These are phyloP conservation scores for Colletotrichum siamense DNA, from an alignment of 2,329 filamentous ascomycete genomes.

Conservation along the genomic window DNA sequence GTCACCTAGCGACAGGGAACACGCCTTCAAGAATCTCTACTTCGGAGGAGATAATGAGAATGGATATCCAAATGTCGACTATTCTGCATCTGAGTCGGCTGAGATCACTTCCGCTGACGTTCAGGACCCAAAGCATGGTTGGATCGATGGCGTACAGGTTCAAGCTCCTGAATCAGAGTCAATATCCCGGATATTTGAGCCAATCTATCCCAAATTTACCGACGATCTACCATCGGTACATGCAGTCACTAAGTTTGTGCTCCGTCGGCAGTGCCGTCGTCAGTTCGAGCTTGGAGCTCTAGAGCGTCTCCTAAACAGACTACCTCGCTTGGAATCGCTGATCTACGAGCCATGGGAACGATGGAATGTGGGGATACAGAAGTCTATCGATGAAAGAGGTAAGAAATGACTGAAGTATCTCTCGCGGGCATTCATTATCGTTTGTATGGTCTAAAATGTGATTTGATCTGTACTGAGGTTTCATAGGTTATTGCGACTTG, in stretches of 20 bases:
- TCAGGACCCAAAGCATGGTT: background rate
- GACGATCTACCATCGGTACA: no score
- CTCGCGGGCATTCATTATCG: background rate
- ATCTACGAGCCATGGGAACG: background rate
- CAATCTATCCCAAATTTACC: no score
- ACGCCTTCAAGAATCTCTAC: background rate
- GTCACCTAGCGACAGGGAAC: background rate
- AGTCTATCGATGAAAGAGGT: no score
- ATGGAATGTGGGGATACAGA: background rate
- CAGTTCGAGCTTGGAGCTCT: background rate
- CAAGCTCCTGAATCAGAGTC: no score
- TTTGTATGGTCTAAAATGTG: background rate
- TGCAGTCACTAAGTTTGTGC: background rate
- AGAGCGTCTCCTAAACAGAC: background rate
- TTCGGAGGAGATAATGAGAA: background rate
- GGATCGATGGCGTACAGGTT: background rate
- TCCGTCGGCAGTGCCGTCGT: background rate
- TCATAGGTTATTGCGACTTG: background rate
- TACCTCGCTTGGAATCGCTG: background rate
- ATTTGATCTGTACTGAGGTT: rapidly evolving
- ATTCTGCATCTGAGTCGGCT: background rate
- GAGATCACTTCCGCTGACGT: background rate
- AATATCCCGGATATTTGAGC: no score
- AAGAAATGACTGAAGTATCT: no score
- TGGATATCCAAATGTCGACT: background rate